Percentiles rank a stretch among this genome's conserved stretches.
Conservation (phyloP, 306 rosid genomes). For the Dicorynia guianensis region DNA sequence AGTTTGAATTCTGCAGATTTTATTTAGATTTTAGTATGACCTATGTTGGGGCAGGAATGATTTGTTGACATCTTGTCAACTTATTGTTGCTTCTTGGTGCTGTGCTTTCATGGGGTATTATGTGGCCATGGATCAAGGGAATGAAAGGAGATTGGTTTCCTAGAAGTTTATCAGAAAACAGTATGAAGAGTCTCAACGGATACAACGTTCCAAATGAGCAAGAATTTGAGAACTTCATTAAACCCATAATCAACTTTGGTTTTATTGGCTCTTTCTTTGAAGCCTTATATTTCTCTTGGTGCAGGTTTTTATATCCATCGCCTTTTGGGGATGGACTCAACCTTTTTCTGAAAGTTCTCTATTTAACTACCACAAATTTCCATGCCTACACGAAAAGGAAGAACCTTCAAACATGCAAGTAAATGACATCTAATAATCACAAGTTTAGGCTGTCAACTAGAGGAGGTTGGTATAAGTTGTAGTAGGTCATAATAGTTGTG, state of each 20-base stretch:
- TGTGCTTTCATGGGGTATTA: slow-evolving; percentile 85
- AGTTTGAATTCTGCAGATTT: slow-evolving; percentile 64
- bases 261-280: neutral
- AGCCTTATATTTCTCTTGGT: slow-evolving; percentile 39
- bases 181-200: slow-evolving; percentile 91
- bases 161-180: slow-evolving; percentile 68
- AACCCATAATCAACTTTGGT: neutral
- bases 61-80: slow-evolving; percentile 83
- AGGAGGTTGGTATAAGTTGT: neutral
- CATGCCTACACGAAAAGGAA: slow-evolving; percentile 52
- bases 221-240: slow-evolving; percentile 1
- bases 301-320: slow-evolving; percentile 85
- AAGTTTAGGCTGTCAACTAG: neutral
- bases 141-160: slow-evolving; percentile 90
- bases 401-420: slow-evolving; percentile 55
- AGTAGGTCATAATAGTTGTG: no score
- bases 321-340: slow-evolving; percentile 91
- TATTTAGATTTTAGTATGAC: slow-evolving; percentile 87
- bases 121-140: slow-evolving; percentile 87
- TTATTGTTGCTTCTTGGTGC: slow-evolving; percentile 84
- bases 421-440: neutral
- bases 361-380: slow-evolving; percentile 62
- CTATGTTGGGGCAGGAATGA: slow-evolving; percentile 98
- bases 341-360: slow-evolving; percentile 71
- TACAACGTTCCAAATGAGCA: slow-evolving; percentile 65